Percentiles rank a stretch among this genome's conserved stretches.
Conservation (phyloP, 768 basidiomycete species). For the Lactarius trivialis region DNA sequence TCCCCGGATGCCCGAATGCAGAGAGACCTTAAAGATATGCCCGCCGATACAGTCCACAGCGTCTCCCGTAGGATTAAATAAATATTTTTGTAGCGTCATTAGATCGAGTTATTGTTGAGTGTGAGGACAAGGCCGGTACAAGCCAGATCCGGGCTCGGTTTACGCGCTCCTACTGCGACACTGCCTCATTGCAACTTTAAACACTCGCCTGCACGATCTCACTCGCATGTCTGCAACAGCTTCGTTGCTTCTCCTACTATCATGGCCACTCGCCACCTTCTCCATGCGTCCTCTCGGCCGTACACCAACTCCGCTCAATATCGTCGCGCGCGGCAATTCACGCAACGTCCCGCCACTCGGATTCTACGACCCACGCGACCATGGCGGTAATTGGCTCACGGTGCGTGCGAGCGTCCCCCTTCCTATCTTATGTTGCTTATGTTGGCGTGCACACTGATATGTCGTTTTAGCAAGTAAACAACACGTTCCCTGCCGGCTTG, state of each 20-base stretch:
- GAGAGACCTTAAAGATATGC: too few relatives aligned
- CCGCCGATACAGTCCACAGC: not conserved
- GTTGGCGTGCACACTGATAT: not conserved
- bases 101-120: not conserved
- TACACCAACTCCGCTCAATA: conserved; percentile 24
- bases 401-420: conserved; percentile 37
- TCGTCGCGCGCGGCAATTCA: conserved; percentile 12
- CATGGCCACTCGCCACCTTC: conserved; percentile 25
- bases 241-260: conserved; percentile 31
- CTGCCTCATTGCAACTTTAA: not conserved
- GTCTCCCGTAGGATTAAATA: not conserved
- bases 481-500: conserved; percentile 8
- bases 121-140: not conserved
- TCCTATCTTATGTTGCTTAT: not conserved
- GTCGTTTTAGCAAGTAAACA: conserved; percentile 4
- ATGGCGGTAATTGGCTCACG: conserved; percentile 65
- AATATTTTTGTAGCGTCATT: not conserved
- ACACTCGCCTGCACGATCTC: conserved; percentile 21
- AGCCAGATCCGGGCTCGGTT: not conserved
- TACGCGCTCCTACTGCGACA: too few relatives aligned
- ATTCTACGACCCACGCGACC: conserved; percentile 49
- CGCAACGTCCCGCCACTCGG: conserved; percentile 42
- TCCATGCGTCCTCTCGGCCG: conserved; percentile 11
- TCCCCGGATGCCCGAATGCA: too few relatives aligned
- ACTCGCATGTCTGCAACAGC: conserved; percentile 26